phyloP scores from a whole-genome alignment of 2,329 filamentous ascomycete genomes.

The Chrysoporthe puriensis region DNA sequence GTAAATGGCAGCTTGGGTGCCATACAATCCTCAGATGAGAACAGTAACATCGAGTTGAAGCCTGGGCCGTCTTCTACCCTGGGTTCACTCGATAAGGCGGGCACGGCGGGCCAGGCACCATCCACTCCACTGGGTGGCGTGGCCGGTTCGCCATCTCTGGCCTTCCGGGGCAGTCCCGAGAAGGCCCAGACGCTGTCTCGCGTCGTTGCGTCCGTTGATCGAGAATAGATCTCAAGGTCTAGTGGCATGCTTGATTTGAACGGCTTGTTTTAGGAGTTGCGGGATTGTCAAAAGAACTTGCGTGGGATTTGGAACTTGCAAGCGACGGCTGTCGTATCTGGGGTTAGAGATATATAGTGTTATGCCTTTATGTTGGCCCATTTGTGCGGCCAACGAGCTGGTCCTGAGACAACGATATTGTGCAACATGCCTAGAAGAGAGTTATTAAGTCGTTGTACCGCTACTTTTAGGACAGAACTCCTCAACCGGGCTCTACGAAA shows the following conservation, averaged over 20 bases:
- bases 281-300: background rate
- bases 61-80: conserved; percentile 5
- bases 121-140: conserved; percentile 34
- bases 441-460: background rate
- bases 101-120: conserved; percentile 32
- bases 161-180: conserved; percentile 65
- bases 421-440: background rate
- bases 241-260: background rate
- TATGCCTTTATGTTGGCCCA: background rate
- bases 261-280: conserved; percentile 2
- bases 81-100: conserved; percentile 24
- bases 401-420: background rate
- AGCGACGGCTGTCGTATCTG: background rate
- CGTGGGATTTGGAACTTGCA: background rate
- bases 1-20: conserved; percentile 2
- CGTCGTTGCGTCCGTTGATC: conserved; percentile 16
- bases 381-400: background rate
- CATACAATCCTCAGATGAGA: background rate
- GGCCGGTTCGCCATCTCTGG: conserved; percentile 48
- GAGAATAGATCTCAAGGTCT: conserved; percentile 14
- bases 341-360: background rate
- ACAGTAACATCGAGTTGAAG: conserved; percentile 9
- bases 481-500: background rate
- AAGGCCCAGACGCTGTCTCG: conserved; percentile 47
- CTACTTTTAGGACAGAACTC: background rate